Evolutionary conservation across 257 asterid species (phyloP), one percentile per base, ranked within the genome.

Genomic region (Mitragyna speciosa): DNA sequence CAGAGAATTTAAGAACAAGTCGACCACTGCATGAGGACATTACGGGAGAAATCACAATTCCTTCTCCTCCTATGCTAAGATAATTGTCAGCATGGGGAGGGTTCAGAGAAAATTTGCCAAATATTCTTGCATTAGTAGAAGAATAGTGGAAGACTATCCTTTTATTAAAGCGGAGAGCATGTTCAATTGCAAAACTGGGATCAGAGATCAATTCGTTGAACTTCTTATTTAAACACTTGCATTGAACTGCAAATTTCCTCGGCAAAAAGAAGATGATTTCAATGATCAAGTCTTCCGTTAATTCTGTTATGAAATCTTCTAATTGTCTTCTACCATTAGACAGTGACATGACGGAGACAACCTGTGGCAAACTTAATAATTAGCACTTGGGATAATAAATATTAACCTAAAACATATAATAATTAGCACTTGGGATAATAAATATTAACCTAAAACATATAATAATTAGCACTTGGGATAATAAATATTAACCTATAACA

Each of bases 201-300:
- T 65, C 15, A n/a, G 73, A 77, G 20, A 65, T 45, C 28, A 14
- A 16, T 28, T 7, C 0, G 12, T 79, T 72, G 54, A 71, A 14
- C 2, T 48, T 8, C 39, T 71, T 79, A 17, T 0, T 45, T 7
- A 79, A 3, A 72, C 73, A 9, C 48, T 58, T 47, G 33, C 52
- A 61, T 72, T 61, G 73, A 79, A 61, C 28, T 7, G 31, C 77
- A 20, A 10, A 10, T 41, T 41, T 79, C 39, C 30, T 28, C 2
- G 82, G 66, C 49, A 79, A 31, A 9, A 11, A 5, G 9, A 24
- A 79, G 48, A 79, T 71, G 71, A 79, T 79, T 26, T 79, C 41
- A 33, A 30, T 12, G 26, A 79, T 33, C 15, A 58, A 11, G 12
- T 79, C 82, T 1, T 79, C 36, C 4, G 73, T 16, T 22, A 28